Evolutionary conservation across 2,329 filamentous ascomycete genomes (phyloP).

Genomic region (Alternaria hordeiaustralica): DNA sequence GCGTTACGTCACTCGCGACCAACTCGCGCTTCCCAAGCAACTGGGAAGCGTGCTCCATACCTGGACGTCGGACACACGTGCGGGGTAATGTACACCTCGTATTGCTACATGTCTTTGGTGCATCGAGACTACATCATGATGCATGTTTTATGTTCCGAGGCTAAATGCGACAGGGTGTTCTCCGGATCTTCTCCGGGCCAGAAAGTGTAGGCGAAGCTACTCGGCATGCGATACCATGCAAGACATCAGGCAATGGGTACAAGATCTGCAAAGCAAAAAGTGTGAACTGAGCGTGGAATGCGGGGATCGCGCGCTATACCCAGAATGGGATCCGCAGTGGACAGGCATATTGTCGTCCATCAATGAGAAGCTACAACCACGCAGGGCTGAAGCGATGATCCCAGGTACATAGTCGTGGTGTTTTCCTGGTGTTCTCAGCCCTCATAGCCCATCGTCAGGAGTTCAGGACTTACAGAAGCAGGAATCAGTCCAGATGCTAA

Average conservation of each 20-base stretch:
- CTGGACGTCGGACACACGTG: not conserved
- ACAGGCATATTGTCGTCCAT: constrained; percentile 6
- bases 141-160: constrained; percentile 1
- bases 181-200: constrained; percentile 6
- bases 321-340: not conserved
- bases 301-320: not conserved
- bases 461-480: not conserved
- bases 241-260: not conserved
- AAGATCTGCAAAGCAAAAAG: not conserved
- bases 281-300: not conserved
- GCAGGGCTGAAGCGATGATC: not conserved
- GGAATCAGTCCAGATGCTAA: not conserved
- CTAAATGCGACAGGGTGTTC: constrained; percentile 11
- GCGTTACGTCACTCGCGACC: not conserved
- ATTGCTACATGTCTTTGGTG: not conserved
- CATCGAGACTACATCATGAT: not conserved
- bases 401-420: not conserved
- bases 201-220: not conserved
- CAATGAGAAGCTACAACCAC: not conserved
- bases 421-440: not conserved
- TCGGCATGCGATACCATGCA: not conserved
- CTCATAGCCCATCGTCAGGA: not conserved
- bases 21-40: not conserved
- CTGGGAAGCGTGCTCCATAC: not conserved
- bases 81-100: not conserved